Percentiles rank a stretch among this genome's conserved stretches.
Conservation (phyloP, 805 yeast species). For the Pichia heedii region DNA sequence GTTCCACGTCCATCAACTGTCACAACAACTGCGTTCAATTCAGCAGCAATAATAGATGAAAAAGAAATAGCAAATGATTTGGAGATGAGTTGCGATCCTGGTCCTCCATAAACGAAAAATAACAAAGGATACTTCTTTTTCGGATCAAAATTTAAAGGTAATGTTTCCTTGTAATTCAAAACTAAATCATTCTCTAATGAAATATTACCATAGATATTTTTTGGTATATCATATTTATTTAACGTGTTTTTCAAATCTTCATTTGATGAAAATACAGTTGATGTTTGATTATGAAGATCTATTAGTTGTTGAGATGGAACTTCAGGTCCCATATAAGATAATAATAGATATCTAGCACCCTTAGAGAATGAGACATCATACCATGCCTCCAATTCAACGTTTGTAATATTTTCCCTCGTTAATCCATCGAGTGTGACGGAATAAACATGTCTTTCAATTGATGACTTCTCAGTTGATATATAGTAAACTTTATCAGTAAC, state of each 20-base stretch:
- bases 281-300: conserved; percentile 35
- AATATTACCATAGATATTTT: conserved; percentile 41
- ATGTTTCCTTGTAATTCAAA: conserved; percentile 59
- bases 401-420: conserved; percentile 37
- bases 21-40: conserved; percentile 75
- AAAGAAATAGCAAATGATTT: conserved; percentile 53
- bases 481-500: conserved; percentile 49
- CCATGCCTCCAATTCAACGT: conserved; percentile 50
- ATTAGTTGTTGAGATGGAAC: conserved; percentile 73
- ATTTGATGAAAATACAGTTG: conserved; percentile 40
- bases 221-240: conserved; percentile 46
- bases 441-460: conserved; percentile 79
- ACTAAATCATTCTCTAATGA: conserved; percentile 33
- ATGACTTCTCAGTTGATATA: conserved; percentile 64
- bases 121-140: conserved; percentile 68
- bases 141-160: conserved; percentile 63
- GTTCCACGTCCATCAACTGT: conserved; percentile 98
- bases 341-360: conserved; percentile 63
- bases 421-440: conserved; percentile 50
- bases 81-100: conserved; percentile 79
- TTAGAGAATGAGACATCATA: conserved; percentile 67
- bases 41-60: conserved; percentile 69
- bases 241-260: conserved; percentile 32
- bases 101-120: conserved; percentile 92
- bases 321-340: conserved; percentile 70